Evolutionary conservation across 805 yeast genomes (phyloP).

Genomic region (Saccharomyces jurei): DNA sequence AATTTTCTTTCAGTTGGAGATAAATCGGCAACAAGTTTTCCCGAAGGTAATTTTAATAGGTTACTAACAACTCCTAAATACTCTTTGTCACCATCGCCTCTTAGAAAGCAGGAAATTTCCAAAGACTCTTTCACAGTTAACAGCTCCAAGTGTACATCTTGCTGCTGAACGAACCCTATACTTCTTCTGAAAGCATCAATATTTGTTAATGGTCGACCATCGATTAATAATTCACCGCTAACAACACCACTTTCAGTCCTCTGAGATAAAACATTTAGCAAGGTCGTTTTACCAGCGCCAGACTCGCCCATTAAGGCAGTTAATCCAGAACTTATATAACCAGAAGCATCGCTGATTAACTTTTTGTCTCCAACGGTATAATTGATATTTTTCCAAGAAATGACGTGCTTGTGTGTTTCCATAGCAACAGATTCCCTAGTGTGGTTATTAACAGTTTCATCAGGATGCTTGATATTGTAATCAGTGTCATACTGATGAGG

Average conservation of each 20-base stretch:
- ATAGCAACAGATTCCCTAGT: background rate
- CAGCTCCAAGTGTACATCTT: slow-evolving; percentile 42
- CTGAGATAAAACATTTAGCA: slow-evolving; percentile 43
- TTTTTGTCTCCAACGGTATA: slow-evolving; percentile 36
- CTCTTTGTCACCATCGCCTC: slow-evolving; percentile 26
- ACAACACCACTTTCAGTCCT: slow-evolving; percentile 46
- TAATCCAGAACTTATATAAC: slow-evolving; percentile 59
- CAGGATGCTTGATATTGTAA: background rate
- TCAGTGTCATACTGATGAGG: background rate
- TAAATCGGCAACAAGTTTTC: slow-evolving; percentile 42
- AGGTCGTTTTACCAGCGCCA: slow-evolving; percentile 55
- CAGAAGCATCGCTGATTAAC: slow-evolving; percentile 39
- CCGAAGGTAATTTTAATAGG: slow-evolving; percentile 33
- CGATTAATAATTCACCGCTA: slow-evolving; percentile 48
- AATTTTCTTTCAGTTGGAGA: slow-evolving; percentile 47
- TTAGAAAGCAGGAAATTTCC: slow-evolving; percentile 40
- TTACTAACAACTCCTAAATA: slow-evolving; percentile 30
- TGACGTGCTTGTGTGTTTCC: slow-evolving; percentile 33
- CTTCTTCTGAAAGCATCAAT: slow-evolving; percentile 39
- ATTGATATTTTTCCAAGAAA: slow-evolving; percentile 51
- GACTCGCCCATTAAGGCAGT: slow-evolving; percentile 54
- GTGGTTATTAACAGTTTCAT: background rate
- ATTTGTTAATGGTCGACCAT: slow-evolving; percentile 38
- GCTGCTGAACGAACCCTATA: slow-evolving; percentile 51
- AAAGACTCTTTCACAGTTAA: slow-evolving; percentile 45